Base-by-base conservation (phyloP, 2,329 filamentous ascomycete genomes). In the Aureobasidium sp. region DNA sequence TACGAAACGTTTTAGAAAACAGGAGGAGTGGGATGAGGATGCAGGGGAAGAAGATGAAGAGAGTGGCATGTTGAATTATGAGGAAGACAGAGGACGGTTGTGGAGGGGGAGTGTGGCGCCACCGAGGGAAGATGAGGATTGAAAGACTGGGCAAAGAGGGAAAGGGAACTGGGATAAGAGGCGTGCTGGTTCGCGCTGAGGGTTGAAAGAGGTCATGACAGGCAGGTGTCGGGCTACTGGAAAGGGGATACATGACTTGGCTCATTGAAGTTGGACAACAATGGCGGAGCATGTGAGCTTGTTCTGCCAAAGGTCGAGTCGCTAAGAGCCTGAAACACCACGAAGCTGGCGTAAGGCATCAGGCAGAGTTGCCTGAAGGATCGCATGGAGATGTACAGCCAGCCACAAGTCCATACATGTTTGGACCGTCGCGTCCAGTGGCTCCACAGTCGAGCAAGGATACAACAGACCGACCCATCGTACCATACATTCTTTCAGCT, bases 21-120 rank as follows among this genome's bases (percentile, higher is more conserved):
- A 37, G 2, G 46, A 51, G n/a, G 46, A 60, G 17, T 60, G 57
- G 57, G 57, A 60, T 20, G 57, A 60, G n/a, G 57, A 60, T 34
- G 57, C 15, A 2, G 57, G 57, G 2, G 57, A 42, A 12, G 57
- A 60, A 12, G 34, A 58, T 36, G 34, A 58, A 44, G 46, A 42
- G 23, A 4, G 20, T 2, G 42, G 59, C 12, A 58, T 64, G 63
- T 27, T 64, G 51, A 50, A 47, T 32, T 62, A 61, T 42, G 51
- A 60, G 23, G 57, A 46, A 27, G 57, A 60, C 26, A 60, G 57
- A 34, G 44, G 56, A 5, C 46, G 56, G 23, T 41, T 59, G 53
- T 57, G 53, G 53, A 57, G 55, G 42, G 55, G 42, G 12, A 57
- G 26, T 27, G 53, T 44, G 41, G 17, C 29, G 26, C 17, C n/a